phyloP scores from a whole-genome alignment of 768 basidiomycete genomes.

The Auricularia sp. region DNA sequence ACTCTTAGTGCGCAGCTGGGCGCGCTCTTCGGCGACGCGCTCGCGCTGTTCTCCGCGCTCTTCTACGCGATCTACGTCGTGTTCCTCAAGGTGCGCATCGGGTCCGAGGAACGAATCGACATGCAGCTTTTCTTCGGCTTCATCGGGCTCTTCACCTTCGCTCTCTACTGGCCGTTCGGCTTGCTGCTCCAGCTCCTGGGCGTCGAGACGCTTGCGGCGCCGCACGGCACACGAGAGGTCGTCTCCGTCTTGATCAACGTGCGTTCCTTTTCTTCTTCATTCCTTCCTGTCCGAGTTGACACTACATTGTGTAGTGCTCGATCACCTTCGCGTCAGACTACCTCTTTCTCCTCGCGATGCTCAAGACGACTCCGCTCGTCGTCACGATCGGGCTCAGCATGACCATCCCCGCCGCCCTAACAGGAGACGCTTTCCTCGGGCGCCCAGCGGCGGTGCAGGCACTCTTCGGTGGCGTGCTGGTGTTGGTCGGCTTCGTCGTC shows the following conservation, averaged over 20 bases:
- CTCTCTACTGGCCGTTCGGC: slow-evolving; percentile 66
- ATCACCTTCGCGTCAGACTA: slow-evolving; percentile 82
- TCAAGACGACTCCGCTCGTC: slow-evolving; percentile 91
- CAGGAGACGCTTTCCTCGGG: slow-evolving; percentile 65
- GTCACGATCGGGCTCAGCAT: slow-evolving; percentile 88
- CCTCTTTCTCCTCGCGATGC: slow-evolving; percentile 80
- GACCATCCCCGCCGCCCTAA: slow-evolving; percentile 84
- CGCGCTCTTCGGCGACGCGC: slow-evolving; percentile 61
- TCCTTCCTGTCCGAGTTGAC: not conserved
- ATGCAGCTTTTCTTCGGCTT: slow-evolving; percentile 96
- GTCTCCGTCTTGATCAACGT: slow-evolving; percentile 48
- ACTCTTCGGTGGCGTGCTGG: slow-evolving; percentile 63
- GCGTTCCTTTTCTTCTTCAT: slow-evolving; percentile 13
- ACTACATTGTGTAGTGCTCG: slow-evolving; percentile 43
- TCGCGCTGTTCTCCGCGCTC: slow-evolving; percentile 78
- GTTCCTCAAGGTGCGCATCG: slow-evolving; percentile 79
- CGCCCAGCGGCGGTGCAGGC: slow-evolving; percentile 49
- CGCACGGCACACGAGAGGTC: slow-evolving; percentile 39
- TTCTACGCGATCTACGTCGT: slow-evolving; percentile 86
- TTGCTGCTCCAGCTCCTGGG: slow-evolving; percentile 64
- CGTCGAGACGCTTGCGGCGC: slow-evolving; percentile 65
- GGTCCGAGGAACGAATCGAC: slow-evolving; percentile 70
- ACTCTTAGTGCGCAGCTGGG: slow-evolving; percentile 14
- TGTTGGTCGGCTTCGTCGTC: slow-evolving; percentile 65
- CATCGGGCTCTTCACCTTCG: slow-evolving; percentile 78